phyloP scores from a whole-genome alignment of 2,329 filamentous ascomycete species.

The Pyrenophora teres region DNA sequence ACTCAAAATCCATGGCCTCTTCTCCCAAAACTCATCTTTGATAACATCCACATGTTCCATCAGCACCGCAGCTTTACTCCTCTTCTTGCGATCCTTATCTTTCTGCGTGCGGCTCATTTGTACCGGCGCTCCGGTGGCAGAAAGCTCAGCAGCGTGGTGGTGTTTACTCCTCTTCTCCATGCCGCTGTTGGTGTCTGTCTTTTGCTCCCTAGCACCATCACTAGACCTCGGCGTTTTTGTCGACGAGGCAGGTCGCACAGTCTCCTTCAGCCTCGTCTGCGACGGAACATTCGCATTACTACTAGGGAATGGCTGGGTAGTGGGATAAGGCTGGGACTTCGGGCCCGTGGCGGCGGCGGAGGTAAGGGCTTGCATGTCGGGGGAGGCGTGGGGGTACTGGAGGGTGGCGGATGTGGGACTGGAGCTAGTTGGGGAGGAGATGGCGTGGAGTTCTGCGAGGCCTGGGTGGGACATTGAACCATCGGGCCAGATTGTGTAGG shows the following conservation, averaged over 20 bases:
- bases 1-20: slow-evolving; percentile 72
- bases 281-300: not conserved
- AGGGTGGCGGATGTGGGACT: slow-evolving; percentile 23
- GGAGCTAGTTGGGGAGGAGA: slow-evolving; percentile 40
- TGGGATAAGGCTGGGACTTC: slow-evolving; percentile 6
- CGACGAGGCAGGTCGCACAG: not conserved
- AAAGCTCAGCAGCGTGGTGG: slow-evolving; percentile 19
- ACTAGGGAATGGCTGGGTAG: slow-evolving; percentile 9
- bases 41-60: slow-evolving; percentile 93
- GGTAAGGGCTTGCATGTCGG: slow-evolving; percentile 10
- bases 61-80: slow-evolving; percentile 78
- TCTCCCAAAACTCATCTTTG: slow-evolving; percentile 91
- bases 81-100: slow-evolving; percentile 81
- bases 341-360: not conserved
- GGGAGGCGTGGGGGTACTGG: slow-evolving; percentile 7
- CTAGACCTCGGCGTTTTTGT: not conserved
- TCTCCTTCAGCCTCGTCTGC: not conserved
- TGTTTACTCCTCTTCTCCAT: no score
- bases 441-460: slow-evolving; percentile 26
- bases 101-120: slow-evolving; percentile 75
- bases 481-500: slow-evolving; percentile 13
- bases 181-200: not conserved
- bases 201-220: slow-evolving; percentile 1
- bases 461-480: slow-evolving; percentile 19
- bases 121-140: slow-evolving; percentile 33